Conservation (phyloP, 2,329 filamentous ascomycete genomes). For the Fusarium keratoplasticum region DNA sequence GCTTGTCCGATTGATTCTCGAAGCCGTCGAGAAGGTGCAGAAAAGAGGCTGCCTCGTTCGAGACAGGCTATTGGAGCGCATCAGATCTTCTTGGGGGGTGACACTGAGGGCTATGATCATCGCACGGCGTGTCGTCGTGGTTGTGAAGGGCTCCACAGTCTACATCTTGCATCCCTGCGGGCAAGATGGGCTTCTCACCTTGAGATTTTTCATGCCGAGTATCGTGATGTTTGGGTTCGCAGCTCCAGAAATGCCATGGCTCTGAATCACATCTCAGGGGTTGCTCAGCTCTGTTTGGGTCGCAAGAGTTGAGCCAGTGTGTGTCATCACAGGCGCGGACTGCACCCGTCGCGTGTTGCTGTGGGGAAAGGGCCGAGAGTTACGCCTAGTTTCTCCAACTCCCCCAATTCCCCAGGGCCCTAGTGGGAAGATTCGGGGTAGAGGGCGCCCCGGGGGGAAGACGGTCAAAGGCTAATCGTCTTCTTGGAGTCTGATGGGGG, state of each 20-base stretch:
- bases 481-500: slow-evolving; percentile 9
- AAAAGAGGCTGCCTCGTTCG: background rate
- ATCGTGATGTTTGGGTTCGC: background rate
- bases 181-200: background rate
- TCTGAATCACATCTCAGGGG: background rate
- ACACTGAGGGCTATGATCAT: slow-evolving; percentile 24
- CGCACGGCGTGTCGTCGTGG: background rate
- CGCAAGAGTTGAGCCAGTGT: background rate
- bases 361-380: slow-evolving; percentile 44
- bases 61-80: slow-evolving; percentile 41
- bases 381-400: slow-evolving; percentile 21
- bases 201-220: background rate
- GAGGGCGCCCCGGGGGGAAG: background rate
- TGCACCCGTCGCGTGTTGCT: slow-evolving; percentile 28
- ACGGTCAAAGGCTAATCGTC: slow-evolving; percentile 1
- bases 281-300: background rate
- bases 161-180: background rate
- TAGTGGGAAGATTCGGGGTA: slow-evolving; percentile 30
- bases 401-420: slow-evolving; percentile 31
- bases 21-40: slow-evolving; percentile 7
- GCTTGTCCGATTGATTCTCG: slow-evolving; percentile 11
- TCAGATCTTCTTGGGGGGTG: slow-evolving; percentile 1
- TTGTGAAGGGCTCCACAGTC: slow-evolving; percentile 3
- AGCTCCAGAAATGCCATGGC: background rate
- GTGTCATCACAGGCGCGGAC: slow-evolving; percentile 20